phyloP scores from a whole-genome alignment of 495 filamentous ascomycete genomes.

The Penicillium subrubescens region DNA sequence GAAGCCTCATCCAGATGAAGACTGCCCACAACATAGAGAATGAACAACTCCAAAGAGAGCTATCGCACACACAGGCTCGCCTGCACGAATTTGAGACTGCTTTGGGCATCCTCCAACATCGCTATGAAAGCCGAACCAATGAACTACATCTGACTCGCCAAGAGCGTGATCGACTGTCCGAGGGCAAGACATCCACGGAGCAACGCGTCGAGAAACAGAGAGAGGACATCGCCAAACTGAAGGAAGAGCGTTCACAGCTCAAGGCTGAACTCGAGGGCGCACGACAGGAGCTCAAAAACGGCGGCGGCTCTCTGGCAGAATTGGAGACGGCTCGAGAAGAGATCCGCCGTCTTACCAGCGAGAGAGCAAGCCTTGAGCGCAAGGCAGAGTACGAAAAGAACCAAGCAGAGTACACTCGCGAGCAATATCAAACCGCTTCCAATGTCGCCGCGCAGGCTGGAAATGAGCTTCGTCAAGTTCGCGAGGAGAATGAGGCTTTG shows the following conservation, averaged over 20 bases:
- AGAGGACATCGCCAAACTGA: conserved; percentile 48
- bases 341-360: conserved; percentile 42
- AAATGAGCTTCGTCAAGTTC: conserved; percentile 53
- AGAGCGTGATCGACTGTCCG: conserved; percentile 34
- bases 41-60: conserved; percentile 30
- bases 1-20: conserved; percentile 40
- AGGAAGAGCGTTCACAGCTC: conserved; percentile 50
- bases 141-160: conserved; percentile 42
- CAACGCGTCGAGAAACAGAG: conserved; percentile 42
- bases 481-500: conserved; percentile 48
- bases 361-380: conserved; percentile 46
- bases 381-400: conserved; percentile 55
- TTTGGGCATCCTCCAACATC: conserved; percentile 41
- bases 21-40: conserved; percentile 32
- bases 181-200: conserved; percentile 28
- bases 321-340: conserved; percentile 50
- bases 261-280: conserved; percentile 52
- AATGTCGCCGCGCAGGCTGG: conserved; percentile 51
- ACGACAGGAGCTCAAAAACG: conserved; percentile 47
- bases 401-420: conserved; percentile 59
- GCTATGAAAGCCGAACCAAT: conserved; percentile 44
- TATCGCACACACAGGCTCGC: conserved; percentile 25
- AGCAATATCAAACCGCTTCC: conserved; percentile 66
- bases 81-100: conserved; percentile 32
- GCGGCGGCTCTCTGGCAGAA: conserved; percentile 53